Conservation (phyloP, 345 rosid genomes). For the Pseudoturritis turrita region DNA sequence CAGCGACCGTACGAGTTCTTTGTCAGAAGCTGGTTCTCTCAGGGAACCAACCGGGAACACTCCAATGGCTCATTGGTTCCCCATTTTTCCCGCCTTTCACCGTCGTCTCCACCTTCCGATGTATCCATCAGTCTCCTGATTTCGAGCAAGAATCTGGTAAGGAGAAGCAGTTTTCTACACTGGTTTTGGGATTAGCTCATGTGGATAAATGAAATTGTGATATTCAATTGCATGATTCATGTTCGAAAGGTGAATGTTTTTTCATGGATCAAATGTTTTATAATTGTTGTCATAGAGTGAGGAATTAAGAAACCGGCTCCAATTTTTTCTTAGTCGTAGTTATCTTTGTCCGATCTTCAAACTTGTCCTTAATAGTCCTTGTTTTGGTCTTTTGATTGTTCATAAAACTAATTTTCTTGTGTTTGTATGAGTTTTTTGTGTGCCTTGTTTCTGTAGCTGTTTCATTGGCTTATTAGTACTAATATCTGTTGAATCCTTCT, state of each 20-base stretch:
- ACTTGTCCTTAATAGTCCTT: not conserved
- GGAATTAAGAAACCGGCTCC: not conserved
- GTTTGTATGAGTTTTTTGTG: not conserved
- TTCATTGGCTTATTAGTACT: not conserved
- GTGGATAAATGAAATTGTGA: not conserved
- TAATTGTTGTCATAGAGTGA: not conserved
- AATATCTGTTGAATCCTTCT: not conserved
- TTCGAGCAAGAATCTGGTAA: conserved; percentile 70
- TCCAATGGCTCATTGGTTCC: conserved; percentile 90
- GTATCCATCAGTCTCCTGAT: conserved; percentile 59
- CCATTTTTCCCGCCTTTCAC: conserved; percentile 72
- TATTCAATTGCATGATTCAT: not conserved
- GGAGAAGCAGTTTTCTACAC: not conserved
- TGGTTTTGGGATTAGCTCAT: not conserved
- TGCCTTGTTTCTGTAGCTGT: not conserved
- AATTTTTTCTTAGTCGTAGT: not conserved
- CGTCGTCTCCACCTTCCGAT: conserved; percentile 67
- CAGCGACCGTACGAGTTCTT: conserved; percentile 42
- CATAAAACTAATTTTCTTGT: not conserved
- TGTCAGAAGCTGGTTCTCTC: conserved; percentile 47
- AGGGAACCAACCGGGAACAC: conserved; percentile 39
- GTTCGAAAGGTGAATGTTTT: not conserved
- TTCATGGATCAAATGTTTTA: not conserved
- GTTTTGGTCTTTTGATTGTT: not conserved
- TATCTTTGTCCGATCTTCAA: not conserved